Evolutionary conservation across 495 filamentous ascomycete genomes (phyloP).

Genomic region (Penicillium egyptiacum): DNA sequence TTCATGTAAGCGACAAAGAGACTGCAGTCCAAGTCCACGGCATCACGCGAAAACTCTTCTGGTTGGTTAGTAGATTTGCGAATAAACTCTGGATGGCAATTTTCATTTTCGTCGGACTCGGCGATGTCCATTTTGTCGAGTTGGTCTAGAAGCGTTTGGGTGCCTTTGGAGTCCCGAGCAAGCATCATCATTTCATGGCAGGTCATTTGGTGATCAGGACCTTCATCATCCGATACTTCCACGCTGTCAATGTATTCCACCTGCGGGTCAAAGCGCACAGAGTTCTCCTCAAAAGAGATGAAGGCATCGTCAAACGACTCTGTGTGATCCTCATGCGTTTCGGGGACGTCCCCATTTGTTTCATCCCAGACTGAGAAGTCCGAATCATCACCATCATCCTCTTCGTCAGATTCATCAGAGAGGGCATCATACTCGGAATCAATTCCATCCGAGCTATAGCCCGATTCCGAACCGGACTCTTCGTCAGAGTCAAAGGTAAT

Average conservation of each 20-base stretch:
- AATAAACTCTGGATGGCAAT: conserved; percentile 15
- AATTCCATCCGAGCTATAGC: conserved; percentile 44
- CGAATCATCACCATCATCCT: conserved; percentile 37
- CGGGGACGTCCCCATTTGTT: conserved; percentile 31
- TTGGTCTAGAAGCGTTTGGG: conserved; percentile 12
- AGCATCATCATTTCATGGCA: conserved; percentile 48
- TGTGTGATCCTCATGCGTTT: conserved; percentile 35
- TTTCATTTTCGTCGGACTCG: conserved; percentile 16
- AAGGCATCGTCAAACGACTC: conserved; percentile 45
- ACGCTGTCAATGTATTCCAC: conserved; percentile 41
- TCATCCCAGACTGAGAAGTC: conserved; percentile 42
- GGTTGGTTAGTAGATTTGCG: conserved; percentile 27
- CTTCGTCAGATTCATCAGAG: conserved; percentile 31
- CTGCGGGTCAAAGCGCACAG: conserved; percentile 41
- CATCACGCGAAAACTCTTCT: conserved; percentile 42
- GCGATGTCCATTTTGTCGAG: conserved; percentile 23
- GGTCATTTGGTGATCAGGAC: conserved; percentile 34
- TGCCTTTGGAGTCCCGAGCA: conserved; percentile 28
- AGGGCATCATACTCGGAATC: conserved; percentile 38
- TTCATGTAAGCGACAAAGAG: conserved; percentile 49
- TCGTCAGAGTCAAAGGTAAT: conserved; percentile 23
- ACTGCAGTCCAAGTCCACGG: conserved; percentile 41
- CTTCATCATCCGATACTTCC: conserved; percentile 29
- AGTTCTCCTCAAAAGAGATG: conserved; percentile 39
- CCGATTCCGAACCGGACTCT: conserved; percentile 41